Evolutionary conservation across 257 asterid species (phyloP).

Genomic region (Plectranthus barbatus): DNA sequence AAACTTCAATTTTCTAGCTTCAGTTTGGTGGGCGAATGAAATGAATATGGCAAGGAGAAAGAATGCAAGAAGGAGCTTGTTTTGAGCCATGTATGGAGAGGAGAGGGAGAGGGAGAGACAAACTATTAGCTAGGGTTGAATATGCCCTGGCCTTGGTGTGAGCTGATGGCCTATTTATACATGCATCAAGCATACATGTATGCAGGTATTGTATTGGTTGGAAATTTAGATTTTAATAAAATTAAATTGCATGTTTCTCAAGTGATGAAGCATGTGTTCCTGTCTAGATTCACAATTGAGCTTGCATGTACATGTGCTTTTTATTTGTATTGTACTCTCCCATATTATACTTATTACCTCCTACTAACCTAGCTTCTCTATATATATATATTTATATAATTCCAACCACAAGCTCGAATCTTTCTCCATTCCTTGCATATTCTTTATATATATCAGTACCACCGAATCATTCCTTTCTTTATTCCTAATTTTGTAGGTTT

Average conservation of each 20-base stretch:
- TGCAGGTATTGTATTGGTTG: slow-evolving; percentile 16
- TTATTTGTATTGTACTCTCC: too few species aligned
- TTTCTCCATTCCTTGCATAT: too few species aligned
- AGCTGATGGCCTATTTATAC: slow-evolving; percentile 36
- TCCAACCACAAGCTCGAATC: too few species aligned
- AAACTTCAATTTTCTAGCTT: slow-evolving; percentile 25
- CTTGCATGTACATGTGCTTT: neutral
- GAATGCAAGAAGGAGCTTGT: slow-evolving; percentile 19
- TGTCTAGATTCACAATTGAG: neutral
- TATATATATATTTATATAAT: too few species aligned
- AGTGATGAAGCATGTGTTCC: neutral
- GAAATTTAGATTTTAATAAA: slow-evolving; percentile 19
- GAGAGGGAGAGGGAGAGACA: neutral
- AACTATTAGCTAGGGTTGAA: neutral
- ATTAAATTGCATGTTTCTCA: neutral
- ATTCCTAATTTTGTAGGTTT: too few species aligned
- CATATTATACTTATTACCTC: too few species aligned
- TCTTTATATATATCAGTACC: too few species aligned
- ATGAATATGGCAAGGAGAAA: slow-evolving; percentile 28
- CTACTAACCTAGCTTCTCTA: too few species aligned
- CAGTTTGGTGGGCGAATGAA: slow-evolving; percentile 23
- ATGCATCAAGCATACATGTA: too few species aligned
- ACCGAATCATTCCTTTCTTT: too few species aligned
- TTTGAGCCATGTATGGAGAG: slow-evolving; percentile 27
- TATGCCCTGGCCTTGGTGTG: neutral